These are phyloP conservation scores for Carnegiea gigantea DNA, from an alignment of 179 eudicot genomes.

Conservation along the genomic window DNA sequence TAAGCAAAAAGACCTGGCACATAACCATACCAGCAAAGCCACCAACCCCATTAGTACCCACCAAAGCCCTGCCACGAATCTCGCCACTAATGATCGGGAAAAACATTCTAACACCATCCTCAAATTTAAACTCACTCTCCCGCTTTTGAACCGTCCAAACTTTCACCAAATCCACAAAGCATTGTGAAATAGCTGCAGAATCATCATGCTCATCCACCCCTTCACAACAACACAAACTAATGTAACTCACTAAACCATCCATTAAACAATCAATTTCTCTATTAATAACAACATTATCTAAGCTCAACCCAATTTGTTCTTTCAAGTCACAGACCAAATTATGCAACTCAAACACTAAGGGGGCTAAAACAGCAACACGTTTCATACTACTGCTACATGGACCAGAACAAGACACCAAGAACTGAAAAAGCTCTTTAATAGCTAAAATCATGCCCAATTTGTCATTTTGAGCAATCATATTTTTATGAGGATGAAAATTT, in stretches of 20 bases:
- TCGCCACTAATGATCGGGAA: slow-evolving; percentile 54
- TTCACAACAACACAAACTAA: slow-evolving; percentile 52
- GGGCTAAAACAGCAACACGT: slow-evolving; percentile 62
- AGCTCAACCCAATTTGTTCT: slow-evolving; percentile 29
- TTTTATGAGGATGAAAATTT: slow-evolving; percentile 45
- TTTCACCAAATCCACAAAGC: slow-evolving; percentile 59
- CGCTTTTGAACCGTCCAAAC: slow-evolving; percentile 57
- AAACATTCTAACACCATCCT: slow-evolving; percentile 55
- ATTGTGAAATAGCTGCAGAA: slow-evolving; percentile 29
- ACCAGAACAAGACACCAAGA: slow-evolving; percentile 53
- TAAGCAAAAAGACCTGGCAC: slow-evolving; percentile 56
- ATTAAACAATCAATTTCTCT: slow-evolving; percentile 49
- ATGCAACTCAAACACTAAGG: slow-evolving; percentile 53
- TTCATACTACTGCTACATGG: slow-evolving; percentile 44
- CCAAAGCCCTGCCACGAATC: slow-evolving; percentile 31
- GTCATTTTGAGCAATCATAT: slow-evolving; percentile 21
- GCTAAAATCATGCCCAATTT: slow-evolving; percentile 30
- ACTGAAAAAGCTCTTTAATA: slow-evolving; percentile 63
- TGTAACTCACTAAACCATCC: slow-evolving; percentile 51
- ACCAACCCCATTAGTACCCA: slow-evolving; percentile 42
- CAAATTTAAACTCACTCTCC: slow-evolving; percentile 36
- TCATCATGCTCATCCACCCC: slow-evolving; percentile 35
- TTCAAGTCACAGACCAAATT: slow-evolving; percentile 33
- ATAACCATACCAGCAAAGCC: slow-evolving; percentile 66
- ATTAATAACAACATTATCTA: slow-evolving; percentile 19